Percentiles rank a stretch among this genome's conserved stretches.
phyloP scores from a whole-genome alignment of 129 eudicot species.

The Lonicera japonica region DNA sequence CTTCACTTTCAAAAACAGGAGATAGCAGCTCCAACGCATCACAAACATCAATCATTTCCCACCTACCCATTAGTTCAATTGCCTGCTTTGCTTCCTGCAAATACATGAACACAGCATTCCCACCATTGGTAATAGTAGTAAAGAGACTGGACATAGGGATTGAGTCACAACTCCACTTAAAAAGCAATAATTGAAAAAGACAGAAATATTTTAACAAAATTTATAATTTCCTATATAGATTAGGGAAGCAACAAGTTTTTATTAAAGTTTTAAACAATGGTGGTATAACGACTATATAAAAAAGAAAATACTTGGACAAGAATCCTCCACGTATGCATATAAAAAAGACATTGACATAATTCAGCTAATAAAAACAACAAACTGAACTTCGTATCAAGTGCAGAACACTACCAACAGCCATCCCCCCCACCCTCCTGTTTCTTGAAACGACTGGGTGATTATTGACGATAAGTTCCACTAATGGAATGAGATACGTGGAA shows the following conservation, averaged over 20 bases:
- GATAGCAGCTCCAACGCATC: constrained; percentile 97
- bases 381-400: not conserved
- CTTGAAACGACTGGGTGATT: not conserved
- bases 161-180: not conserved
- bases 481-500: not conserved
- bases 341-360: not conserved
- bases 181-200: not conserved
- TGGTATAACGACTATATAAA: too few relatives aligned
- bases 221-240: too few relatives aligned
- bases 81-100: constrained; percentile 99
- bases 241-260: too few relatives aligned
- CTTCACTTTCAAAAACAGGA: constrained; percentile 98
- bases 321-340: not conserved
- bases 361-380: too few relatives aligned
- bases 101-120: not conserved
- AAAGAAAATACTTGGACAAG: not conserved
- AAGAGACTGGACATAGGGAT: not conserved
- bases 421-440: not conserved
- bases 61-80: constrained; percentile 81
- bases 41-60: constrained; percentile 96
- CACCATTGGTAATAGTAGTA: not conserved
- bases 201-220: not conserved
- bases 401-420: not conserved
- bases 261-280: too few relatives aligned
- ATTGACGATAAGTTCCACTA: not conserved